Base-by-base conservation (phyloP, 2,329 filamentous ascomycete genomes). In the Blastomyces percursus region DNA sequence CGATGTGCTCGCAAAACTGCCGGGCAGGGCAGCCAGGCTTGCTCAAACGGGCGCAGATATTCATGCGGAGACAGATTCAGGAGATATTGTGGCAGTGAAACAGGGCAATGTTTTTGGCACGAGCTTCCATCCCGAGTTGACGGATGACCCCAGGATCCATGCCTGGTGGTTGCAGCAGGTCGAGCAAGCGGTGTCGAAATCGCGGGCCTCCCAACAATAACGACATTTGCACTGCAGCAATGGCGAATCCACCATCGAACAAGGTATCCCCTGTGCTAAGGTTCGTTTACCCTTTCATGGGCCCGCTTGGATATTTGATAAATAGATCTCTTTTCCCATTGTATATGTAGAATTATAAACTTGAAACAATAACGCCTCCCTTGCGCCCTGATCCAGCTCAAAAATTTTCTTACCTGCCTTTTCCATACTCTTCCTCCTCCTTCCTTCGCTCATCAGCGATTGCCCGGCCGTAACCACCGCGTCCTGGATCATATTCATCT, bases 61-160 rank as follows among this genome's bases (percentile, higher is more conserved):
- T 7, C 69, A 72, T 42, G 69, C 74, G 6, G 74, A 76, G 14
- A 71, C 78, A 52, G 77, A 79, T 44, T 70, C 72, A 1, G 79
- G 87, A 1, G 89, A 96, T 67, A 93, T 97, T 60, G 86, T 97
- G 59, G 93, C 93, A 0, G 90, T 97, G 42, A 82, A 84, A 66
- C 92, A 97, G 76, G 90, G 88, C 0, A 96, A 96, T 74, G 88
- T 96, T 0, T 88, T 97, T 69, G 94, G 91, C 3, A 96, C 89
- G 2, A 96, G 92, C 71, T 99, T 97, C 72, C 94, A 97, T 70
- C 94, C 94, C 0, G 94, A 99, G 75, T 75, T 99, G 74, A 97
- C 93, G 0, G 84, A 86, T 8, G 94, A 99, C 77, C 80, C 86
- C 62, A 83, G 94, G 62, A 95, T 97, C 71, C 94, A 99, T 75